Conservation (phyloP, 192 early-diverging fungal genomes). For the Diversispora eburnea region DNA sequence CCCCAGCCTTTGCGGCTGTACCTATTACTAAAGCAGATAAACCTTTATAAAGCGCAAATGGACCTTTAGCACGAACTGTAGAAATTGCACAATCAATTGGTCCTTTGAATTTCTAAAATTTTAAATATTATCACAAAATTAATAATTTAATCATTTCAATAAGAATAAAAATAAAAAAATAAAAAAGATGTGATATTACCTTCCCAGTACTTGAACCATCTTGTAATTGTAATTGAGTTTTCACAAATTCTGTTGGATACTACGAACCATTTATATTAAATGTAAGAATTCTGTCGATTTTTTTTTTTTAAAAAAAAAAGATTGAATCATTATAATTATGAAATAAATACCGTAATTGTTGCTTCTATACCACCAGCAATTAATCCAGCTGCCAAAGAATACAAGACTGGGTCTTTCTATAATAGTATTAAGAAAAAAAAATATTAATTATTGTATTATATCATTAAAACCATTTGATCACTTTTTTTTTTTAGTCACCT, state of each 20-base stretch:
- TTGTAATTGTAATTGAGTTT: conserved; percentile 94
- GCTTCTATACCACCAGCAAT: conserved; percentile 91
- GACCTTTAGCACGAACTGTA: conserved; percentile 70
- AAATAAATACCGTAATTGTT: conserved; percentile 56
- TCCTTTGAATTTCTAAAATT: conserved; percentile 58
- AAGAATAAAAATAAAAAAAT: background rate
- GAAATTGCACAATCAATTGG: conserved; percentile 74
- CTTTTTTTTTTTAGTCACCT: no score
- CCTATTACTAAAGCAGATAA: conserved; percentile 89
- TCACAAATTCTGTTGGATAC: conserved; percentile 95
- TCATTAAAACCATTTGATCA: no score
- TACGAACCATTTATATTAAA: background rate
- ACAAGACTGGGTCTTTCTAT: conserved; percentile 1
- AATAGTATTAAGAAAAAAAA: background rate
- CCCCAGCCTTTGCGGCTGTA: conserved; percentile 87
- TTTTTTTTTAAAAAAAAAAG: background rate
- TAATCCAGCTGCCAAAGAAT: conserved; percentile 77
- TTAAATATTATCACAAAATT: conserved; percentile 7
- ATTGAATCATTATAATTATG: background rate
- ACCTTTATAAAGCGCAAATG: conserved; percentile 79
- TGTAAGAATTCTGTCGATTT: background rate
- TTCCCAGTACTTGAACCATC: conserved; percentile 37
- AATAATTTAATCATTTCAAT: background rate
- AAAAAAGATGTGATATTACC: background rate
- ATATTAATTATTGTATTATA: no score